A percentile compares a stretch with the other conserved stretches of the same genome.
phyloP scores from a whole-genome alignment of 192 early-diverging fungal genomes.

The Entomortierella parvispora region DNA sequence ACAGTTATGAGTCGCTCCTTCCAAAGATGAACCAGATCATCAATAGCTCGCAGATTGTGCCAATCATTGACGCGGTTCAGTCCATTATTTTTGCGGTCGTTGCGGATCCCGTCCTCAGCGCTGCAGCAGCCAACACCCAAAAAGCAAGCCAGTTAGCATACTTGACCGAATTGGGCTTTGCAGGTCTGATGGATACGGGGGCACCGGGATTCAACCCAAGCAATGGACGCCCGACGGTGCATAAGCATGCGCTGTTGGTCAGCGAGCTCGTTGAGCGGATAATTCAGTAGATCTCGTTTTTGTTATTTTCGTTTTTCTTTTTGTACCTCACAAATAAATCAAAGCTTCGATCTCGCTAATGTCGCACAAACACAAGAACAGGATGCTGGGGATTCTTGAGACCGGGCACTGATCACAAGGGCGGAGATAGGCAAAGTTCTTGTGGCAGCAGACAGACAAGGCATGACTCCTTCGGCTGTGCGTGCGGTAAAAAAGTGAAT shows the following conservation, averaged over 20 bases:
- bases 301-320: no score
- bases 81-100: constrained; percentile 75
- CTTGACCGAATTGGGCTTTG: constrained; percentile 66
- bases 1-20: constrained; percentile 74
- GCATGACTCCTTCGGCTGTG: no score
- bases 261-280: constrained; percentile 64
- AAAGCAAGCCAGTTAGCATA: constrained; percentile 55
- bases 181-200: constrained; percentile 56
- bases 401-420: no score
- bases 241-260: constrained; percentile 60
- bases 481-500: no score
- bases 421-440: no score
- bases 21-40: constrained; percentile 82
- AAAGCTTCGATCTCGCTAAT: no score
- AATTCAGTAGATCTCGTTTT: constrained; percentile 54
- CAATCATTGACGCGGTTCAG: constrained; percentile 77
- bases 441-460: no score
- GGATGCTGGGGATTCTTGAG: no score
- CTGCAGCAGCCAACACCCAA: constrained; percentile 42
- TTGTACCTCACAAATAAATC: no score
- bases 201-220: constrained; percentile 54
- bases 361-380: no score
- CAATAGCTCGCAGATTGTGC: constrained; percentile 68
- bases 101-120: constrained; percentile 54
- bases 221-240: constrained; percentile 52